Base-by-base conservation (phyloP, 192 early-diverging fungal genomes). In the Spizellomyces punctatus region DNA sequence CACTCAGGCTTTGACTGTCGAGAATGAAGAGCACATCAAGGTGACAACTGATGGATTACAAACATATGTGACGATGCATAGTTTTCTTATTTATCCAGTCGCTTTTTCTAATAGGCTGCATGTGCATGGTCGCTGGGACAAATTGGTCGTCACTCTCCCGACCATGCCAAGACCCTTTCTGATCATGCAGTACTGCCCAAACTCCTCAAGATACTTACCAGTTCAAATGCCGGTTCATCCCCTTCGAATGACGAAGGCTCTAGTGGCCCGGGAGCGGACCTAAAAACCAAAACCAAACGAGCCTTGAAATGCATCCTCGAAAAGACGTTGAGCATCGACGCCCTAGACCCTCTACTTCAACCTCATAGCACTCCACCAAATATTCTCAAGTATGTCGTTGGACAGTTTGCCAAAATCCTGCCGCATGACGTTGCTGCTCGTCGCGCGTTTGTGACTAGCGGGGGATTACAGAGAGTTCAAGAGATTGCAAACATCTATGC, bases 71-170 rank as follows among this genome's bases (percentile, higher is more conserved):
- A 0, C 27, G 27, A 3, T 36, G 27, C 27, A 36, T 36, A 36
- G 44, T 64, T 76, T 8, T 64, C 56, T 59, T 17, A 17, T 42
- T 19, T 76, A 58, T 44, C 36, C 42, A 44, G 43, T 48, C 14
- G 41, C n/a, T 10, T 42, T 54, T 47, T 12, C 9, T 19, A 17
- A 14, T 48, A 85, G 79, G 78, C 86, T 45, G 86, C 86, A 0
- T 82, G 80, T 61, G 83, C 86, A 6, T 87, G 86, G 86, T 72
- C 82, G 19, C 76, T 86, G 17, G 84, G 84, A 2, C 86, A 88
- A 64, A 86, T 88, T 52, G 83, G 86, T 47, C 80, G 86, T 43
- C 86, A 88, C 69, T 75, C 73, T 47, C 86, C 86, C 9, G 86
- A 88, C 69, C 86, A 88, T 64, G 86, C 86, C 49, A 86, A 86